These are phyloP conservation scores for Nicotiana rustica DNA, from an alignment of 305 asterid genomes.

Conservation along the genomic window DNA sequence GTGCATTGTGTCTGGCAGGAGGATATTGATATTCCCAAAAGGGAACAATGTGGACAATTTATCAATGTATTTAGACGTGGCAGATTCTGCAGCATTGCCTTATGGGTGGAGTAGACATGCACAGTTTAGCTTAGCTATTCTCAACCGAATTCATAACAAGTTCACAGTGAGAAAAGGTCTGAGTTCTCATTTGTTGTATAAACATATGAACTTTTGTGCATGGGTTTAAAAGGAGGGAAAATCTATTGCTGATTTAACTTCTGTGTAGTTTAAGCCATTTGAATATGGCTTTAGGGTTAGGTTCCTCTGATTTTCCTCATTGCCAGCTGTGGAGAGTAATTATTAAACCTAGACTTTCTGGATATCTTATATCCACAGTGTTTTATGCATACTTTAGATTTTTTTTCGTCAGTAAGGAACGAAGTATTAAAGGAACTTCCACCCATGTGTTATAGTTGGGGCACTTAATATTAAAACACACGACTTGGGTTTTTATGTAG, in stretches of 20 bases:
- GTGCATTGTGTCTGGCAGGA: constrained; percentile 47
- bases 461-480: background rate
- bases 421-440: background rate
- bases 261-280: background rate
- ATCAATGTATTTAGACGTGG: constrained; percentile 65
- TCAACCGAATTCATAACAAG: constrained; percentile 57
- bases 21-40: constrained; percentile 61
- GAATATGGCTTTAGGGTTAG: background rate
- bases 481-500: background rate
- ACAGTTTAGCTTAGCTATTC: constrained; percentile 60
- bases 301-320: constrained; percentile 6
- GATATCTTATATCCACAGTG: background rate
- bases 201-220: constrained; percentile 3
- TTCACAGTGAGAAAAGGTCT: constrained; percentile 54
- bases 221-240: background rate
- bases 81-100: constrained; percentile 53
- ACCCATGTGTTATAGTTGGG: background rate
- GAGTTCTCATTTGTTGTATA: constrained; percentile 17
- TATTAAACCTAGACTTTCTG: background rate
- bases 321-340: background rate
- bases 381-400: background rate
- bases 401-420: background rate
- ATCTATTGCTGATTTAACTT: background rate
- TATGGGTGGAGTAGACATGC: constrained; percentile 67
- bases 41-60: constrained; percentile 63